These are phyloP conservation scores for Talaromyces pinophilus DNA, from an alignment of 2,329 filamentous ascomycete genomes.

Conservation along the genomic window DNA sequence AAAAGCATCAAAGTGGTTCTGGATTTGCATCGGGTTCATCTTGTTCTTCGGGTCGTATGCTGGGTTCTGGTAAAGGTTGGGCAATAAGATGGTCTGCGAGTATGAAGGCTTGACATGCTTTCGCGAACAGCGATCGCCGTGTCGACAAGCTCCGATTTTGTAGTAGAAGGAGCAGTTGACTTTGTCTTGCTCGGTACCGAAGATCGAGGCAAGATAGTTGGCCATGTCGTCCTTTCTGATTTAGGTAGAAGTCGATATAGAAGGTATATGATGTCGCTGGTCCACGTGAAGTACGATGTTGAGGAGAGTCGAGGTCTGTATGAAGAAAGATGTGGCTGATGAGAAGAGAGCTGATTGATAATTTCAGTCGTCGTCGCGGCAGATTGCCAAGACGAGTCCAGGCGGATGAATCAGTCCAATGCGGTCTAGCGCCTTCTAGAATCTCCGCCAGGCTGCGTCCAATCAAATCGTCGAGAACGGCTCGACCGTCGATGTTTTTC, in stretches of 20 bases:
- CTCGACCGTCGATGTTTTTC: not conserved
- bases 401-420: slow-evolving; percentile 20
- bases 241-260: not conserved
- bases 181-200: slow-evolving; percentile 99
- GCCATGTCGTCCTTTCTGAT: slow-evolving; percentile 62
- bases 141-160: slow-evolving; percentile 98
- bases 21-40: slow-evolving; percentile 93
- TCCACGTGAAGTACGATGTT: not conserved
- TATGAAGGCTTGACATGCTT: slow-evolving; percentile 99
- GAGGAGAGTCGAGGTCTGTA: not conserved
- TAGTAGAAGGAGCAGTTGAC: slow-evolving; percentile 99
- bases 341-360: not conserved
- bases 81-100: slow-evolving; percentile 94
- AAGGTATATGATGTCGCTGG: not conserved
- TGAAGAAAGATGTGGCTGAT: not conserved
- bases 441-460: not conserved
- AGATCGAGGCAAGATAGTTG: slow-evolving; percentile 98
- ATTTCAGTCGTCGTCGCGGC: not conserved
- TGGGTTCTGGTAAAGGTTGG: slow-evolving; percentile 98
- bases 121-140: slow-evolving; percentile 95
- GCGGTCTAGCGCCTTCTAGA: slow-evolving; percentile 21
- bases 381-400: not conserved
- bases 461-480: not conserved
- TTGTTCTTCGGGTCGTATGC: slow-evolving; percentile 95
- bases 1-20: slow-evolving; percentile 99